Base-by-base conservation (phyloP, 257 asterid genomes). In the Nicotiana noctiflora region DNA sequence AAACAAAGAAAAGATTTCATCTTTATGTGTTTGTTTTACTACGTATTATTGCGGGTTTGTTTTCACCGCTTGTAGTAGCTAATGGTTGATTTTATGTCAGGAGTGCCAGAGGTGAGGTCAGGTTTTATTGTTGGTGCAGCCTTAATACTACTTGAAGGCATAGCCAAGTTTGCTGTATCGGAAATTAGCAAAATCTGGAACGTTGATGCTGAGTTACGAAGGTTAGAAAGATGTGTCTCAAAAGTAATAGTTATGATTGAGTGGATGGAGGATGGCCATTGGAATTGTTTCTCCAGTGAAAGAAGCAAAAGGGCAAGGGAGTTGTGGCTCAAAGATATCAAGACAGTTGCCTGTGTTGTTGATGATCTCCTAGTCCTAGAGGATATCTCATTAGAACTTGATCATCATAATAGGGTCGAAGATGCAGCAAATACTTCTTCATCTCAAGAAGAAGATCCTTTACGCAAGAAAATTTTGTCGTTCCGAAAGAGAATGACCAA, bases 301-400 rank as follows among this genome's bases (percentile, higher is more conserved):
- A 29, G 29, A 56, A 82, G 81, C 82, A 77, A 60, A 6, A 77
- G 82, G 17, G 88, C 92, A 6, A 87, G 85, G 86, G 82, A 79
- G 37, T 1, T 79, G 77, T 89, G 88, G 88, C 57, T 84, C 10
- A 60, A 82, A 19, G 89, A 87, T 44, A 79, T 85, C 32, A 83
- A 81, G 25, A 75, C 57, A 4, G 81, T 83, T 57, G 66, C 68
- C 0, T 83, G 72, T 17, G 81, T 84, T 25, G 88, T 86, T 10
- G 90, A 88, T 37, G 85, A 86, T 53, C 25, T 86, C 31, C 82
- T n/a, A n/a, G n/a, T n/a, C n/a, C n/a, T 86, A 14, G 88, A 86
- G 9, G 82, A 51, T 1, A 81, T 88, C 63, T 63, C 76, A 1
- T 74, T 86, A 5, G 85, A 82, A 32, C 52, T 83, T 1, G 57